phyloP scores from a whole-genome alignment of 176 grass and related monocot genomes.

The Bothriochloa decipiens region DNA sequence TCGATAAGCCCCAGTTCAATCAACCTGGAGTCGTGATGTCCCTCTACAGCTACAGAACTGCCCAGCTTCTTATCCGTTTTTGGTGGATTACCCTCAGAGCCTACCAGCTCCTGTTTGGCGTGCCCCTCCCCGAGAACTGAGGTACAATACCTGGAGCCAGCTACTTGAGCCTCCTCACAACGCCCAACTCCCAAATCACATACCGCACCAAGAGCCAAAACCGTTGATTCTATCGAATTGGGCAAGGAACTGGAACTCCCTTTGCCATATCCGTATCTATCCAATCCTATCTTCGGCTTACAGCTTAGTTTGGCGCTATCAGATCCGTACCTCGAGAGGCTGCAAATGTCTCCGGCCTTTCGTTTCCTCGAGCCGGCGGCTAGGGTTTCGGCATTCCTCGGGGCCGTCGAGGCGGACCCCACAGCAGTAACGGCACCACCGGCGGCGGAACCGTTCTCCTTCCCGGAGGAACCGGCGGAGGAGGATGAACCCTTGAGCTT shows the following conservation, averaged over 20 bases:
- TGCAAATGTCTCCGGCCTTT: conserved; percentile 5
- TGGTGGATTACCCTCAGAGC: background rate
- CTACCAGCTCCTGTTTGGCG: background rate
- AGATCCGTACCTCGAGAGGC: conserved; percentile 3
- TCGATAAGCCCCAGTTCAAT: background rate
- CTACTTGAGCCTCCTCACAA: background rate
- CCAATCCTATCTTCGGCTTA: conserved; percentile 13
- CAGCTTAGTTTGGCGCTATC: conserved; percentile 3
- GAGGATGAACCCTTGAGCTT: conserved; percentile 34
- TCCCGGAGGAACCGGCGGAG: conserved; percentile 35
- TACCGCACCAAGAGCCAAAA: background rate
- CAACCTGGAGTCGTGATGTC: background rate
- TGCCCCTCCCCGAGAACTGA: conserved; percentile 9
- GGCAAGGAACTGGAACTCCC: background rate
- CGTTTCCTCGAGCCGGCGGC: conserved; percentile 25
- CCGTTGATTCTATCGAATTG: conserved; percentile 2
- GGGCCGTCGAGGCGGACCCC: conserved; percentile 1
- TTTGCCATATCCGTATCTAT: background rate
- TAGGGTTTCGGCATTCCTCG: conserved; percentile 39
- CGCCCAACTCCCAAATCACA: conserved; percentile 25
- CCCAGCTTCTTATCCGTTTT: background rate
- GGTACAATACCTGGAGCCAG: conserved; percentile 18
- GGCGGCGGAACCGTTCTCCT: conserved; percentile 48
- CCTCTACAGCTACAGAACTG: background rate
- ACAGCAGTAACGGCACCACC: background rate